phyloP scores from a whole-genome alignment of 805 yeast genomes.

The Naumovozyma baii region DNA sequence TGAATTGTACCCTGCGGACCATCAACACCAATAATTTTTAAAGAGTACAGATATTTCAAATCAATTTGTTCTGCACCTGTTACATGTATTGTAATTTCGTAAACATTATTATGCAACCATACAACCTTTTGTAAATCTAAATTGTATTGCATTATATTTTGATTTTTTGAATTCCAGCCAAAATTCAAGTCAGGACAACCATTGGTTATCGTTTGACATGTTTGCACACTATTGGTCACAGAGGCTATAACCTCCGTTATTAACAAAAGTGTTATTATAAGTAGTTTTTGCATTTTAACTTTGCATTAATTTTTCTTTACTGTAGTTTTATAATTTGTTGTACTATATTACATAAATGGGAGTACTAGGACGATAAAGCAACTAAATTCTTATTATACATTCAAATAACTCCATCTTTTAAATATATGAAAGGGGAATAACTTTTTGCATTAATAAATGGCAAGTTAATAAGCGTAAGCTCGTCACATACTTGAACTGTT shows the following conservation, averaged over 20 bases:
- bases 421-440: no score
- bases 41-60: conserved; percentile 9
- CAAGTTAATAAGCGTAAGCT: no score
- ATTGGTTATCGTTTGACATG: neutral
- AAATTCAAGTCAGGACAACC: conserved; percentile 17
- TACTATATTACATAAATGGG: no score
- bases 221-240: neutral
- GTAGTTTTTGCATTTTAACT: neutral
- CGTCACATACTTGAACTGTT: no score
- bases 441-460: no score
- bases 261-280: neutral
- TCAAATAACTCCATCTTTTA: no score
- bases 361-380: no score
- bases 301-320: no score
- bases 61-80: conserved; percentile 10
- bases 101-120: conserved; percentile 7
- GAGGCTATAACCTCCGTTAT: neutral
- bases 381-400: no score
- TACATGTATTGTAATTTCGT: conserved; percentile 15
- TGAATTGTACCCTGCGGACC: conserved; percentile 11
- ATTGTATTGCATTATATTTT: conserved; percentile 8
- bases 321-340: no score
- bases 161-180: conserved; percentile 4
- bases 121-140: conserved; percentile 8
- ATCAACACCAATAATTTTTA: conserved; percentile 11